Evolutionary conservation across 495 filamentous ascomycete genomes (phyloP).

Genomic region (Podospora anserina): DNA sequence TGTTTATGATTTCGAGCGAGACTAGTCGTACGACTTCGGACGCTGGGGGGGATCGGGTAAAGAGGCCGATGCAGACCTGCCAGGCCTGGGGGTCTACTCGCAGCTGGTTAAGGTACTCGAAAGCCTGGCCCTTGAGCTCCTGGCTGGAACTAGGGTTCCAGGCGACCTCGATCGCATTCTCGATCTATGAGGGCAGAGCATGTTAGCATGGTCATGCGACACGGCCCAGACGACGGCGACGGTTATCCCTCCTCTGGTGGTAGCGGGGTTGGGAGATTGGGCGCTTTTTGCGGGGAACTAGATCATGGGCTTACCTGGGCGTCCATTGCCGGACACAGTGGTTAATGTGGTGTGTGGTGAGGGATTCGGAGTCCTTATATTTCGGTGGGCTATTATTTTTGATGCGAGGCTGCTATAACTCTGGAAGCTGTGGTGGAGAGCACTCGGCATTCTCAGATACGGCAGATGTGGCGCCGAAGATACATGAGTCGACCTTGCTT

Average conservation of each 20-base stretch:
- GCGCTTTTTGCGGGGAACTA: conserved; percentile 16
- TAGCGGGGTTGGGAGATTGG: conserved; percentile 14
- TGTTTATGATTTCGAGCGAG: conserved; percentile 87
- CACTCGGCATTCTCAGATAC: conserved; percentile 34
- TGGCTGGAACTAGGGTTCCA: conserved; percentile 71
- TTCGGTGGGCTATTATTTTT: conserved; percentile 5
- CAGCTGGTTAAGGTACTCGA: conserved; percentile 80
- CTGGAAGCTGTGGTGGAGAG: conserved; percentile 26
- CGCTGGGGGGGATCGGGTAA: conserved; percentile 72
- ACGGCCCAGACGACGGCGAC: background rate
- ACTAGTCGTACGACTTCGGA: conserved; percentile 83
- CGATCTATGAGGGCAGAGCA: conserved; percentile 56
- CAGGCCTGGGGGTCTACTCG: conserved; percentile 74
- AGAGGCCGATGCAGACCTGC: conserved; percentile 82
- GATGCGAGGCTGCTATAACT: conserved; percentile 33
- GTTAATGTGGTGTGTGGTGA: conserved; percentile 7
- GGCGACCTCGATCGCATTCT: conserved; percentile 89
- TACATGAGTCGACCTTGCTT: conserved; percentile 26
- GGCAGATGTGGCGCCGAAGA: conserved; percentile 29
- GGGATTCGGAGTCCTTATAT: background rate
- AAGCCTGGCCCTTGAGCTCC: conserved; percentile 76
- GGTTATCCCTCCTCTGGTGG: conserved; percentile 8
- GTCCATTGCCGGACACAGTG: conserved; percentile 31
- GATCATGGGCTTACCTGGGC: conserved; percentile 28
- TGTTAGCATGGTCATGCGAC: background rate